These are phyloP conservation scores for Hygrophila difformis DNA, from an alignment of 257 asterid genomes.

Conservation along the genomic window DNA sequence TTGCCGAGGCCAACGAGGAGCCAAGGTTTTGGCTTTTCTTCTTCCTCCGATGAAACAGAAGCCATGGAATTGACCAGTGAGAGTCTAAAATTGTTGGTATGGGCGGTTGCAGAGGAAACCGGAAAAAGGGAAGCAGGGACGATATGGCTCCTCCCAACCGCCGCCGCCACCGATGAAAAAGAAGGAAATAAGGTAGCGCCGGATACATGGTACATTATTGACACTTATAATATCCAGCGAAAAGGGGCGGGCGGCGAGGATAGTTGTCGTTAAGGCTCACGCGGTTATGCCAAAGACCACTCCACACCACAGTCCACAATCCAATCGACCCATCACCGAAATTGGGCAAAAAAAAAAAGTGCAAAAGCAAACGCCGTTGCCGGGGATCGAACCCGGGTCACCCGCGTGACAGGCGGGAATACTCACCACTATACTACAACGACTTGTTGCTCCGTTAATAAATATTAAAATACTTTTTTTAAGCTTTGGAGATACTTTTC, in stretches of 20 bases:
- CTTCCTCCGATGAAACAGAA: constrained; percentile 29
- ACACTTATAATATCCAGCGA: too few relatives aligned
- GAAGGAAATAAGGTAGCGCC: constrained; percentile 21
- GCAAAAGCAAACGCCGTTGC: too few relatives aligned
- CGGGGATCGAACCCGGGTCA: constrained; percentile 87
- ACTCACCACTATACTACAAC: constrained; percentile 80
- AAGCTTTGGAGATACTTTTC: too few relatives aligned
- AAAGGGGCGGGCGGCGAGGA: too few relatives aligned
- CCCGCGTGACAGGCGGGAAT: constrained; percentile 81
- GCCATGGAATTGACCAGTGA: constrained; percentile 24
- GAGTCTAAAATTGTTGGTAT: constrained; percentile 3
- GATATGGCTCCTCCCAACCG: constrained; percentile 25
- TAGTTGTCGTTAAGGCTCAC: too few relatives aligned
- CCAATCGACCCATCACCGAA: too few relatives aligned
- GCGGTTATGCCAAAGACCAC: too few relatives aligned
- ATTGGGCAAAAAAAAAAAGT: too few relatives aligned
- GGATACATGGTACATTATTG: constrained; percentile 28
- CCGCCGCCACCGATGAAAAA: constrained; percentile 27
- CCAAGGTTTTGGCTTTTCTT: constrained; percentile 62
- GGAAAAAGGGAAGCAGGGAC: constrained; percentile 20
- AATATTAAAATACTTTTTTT: too few relatives aligned
- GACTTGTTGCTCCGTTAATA: too few relatives aligned
- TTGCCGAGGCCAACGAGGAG: constrained; percentile 97
- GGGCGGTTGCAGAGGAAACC: constrained; percentile 7
- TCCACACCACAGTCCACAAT: too few relatives aligned